Evolutionary conservation across 2,329 filamentous ascomycete genomes (phyloP), one percentile per base, ranked within the genome.

Genomic region (Cytospora leucostoma): DNA sequence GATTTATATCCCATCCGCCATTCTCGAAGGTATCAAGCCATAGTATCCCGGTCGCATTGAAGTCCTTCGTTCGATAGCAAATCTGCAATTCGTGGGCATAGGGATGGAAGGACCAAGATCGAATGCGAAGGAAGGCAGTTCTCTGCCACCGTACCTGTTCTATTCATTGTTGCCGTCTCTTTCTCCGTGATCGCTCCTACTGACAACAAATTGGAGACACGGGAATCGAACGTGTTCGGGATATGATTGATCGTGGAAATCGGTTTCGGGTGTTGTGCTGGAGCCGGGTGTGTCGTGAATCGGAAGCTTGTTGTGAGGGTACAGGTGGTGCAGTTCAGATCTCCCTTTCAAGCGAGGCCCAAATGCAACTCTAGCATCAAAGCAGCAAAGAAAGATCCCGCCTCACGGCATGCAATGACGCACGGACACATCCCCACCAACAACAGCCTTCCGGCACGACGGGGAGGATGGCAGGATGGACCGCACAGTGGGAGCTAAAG

Each of bases 131-230:
- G 61, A 58, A 38, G 65, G 53, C 65, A 59, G 50, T 33, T 60
- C 52, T 57, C 34, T 55, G 56, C 58, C 54, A 65, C 53, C 65
- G 63, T 66, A 66, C 65, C 65, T 66, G 65, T 65, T 65, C 65
- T 66, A 65, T 64, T 66, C 65, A 66, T 66, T 37, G 63, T 59
- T 57, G 56, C 62, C n/a, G 37, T 21, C 56, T 58, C 56, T 62
- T 52, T 55, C n/a, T 57, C 33, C 15, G 15, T 49, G 10, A 11
- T n/a, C 7, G 27, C 44, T 58, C 34, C 50, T 61, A 49, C 50
- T 35, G 51, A 34, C 7, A 11, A 33, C 32, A 55, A 19, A 32
- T 59, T 17, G 50, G 34, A 27, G 21, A 10, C 4, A 49, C 32
- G 35, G 32, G 17, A 33, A 34, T 61, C 32, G 34, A 49, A 7